Evolutionary conservation across 1,139 yeast genomes (phyloP).

Genomic region (Kluyveromyces marxianus): DNA sequence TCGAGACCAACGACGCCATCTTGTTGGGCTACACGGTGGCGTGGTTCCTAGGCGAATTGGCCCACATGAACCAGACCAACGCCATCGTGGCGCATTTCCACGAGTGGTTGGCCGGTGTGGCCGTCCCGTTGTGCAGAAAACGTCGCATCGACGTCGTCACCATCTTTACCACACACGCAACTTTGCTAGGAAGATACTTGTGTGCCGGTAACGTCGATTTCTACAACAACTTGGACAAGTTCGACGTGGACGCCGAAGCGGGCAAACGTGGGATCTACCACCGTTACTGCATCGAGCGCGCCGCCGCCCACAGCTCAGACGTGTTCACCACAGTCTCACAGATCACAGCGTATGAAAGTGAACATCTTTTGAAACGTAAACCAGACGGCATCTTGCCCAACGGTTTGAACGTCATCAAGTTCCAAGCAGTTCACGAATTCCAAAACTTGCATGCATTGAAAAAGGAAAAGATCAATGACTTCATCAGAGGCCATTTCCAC

Average conservation of each 20-base stretch:
- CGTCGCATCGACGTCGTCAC: conserved; percentile 91
- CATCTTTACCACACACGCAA: conserved; percentile 95
- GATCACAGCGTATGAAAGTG: conserved; percentile 91
- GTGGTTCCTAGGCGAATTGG: conserved; percentile 94
- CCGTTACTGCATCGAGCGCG: conserved; percentile 91
- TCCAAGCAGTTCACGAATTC: conserved; percentile 96
- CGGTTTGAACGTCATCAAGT: conserved; percentile 91
- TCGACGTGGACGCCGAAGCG: conserved; percentile 96
- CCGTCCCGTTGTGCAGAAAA: conserved; percentile 85
- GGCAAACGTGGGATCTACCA: conserved; percentile 97
- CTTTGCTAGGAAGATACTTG: conserved; percentile 84
- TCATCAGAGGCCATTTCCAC: conserved; percentile 93
- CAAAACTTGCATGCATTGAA: conserved; percentile 90
- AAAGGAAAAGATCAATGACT: conserved; percentile 89
- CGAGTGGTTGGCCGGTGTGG: conserved; percentile 98
- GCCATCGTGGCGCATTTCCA: conserved; percentile 94
- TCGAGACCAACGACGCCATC: conserved; percentile 87
- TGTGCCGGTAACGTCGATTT: conserved; percentile 85
- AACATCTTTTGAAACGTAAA: conserved; percentile 84
- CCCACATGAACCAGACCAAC: conserved; percentile 68
- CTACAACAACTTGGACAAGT: conserved; percentile 81
- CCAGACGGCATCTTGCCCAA: conserved; percentile 98
- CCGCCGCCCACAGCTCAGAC: conserved; percentile 94
- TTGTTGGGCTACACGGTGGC: conserved; percentile 89
- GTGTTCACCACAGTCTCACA: conserved; percentile 97